phyloP scores from a whole-genome alignment of 176 grass and related monocot genomes.

The Raddia distichophylla region DNA sequence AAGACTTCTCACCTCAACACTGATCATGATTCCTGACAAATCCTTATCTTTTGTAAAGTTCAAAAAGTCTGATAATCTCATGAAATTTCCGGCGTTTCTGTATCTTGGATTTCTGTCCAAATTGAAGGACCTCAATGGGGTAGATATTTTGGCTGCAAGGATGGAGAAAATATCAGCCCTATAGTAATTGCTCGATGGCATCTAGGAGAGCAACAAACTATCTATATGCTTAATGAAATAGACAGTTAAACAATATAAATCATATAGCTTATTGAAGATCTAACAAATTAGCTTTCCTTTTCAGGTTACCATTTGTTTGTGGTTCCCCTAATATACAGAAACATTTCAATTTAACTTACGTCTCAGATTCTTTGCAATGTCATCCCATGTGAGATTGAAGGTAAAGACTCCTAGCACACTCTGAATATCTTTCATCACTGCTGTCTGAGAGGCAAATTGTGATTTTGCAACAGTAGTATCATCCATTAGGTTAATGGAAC shows the following conservation, averaged over 20 bases:
- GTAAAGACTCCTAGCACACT: conserved; percentile 68
- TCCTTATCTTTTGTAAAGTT: conserved; percentile 70
- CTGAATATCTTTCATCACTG: conserved; percentile 62
- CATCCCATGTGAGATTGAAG: conserved; percentile 93
- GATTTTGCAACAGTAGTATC: conserved; percentile 77
- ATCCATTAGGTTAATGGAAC: conserved; percentile 64
- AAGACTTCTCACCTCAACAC: conserved; percentile 70
- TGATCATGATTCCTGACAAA: conserved; percentile 82
- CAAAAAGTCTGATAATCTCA: conserved; percentile 87
- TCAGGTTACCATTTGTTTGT: not conserved
- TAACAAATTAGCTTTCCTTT: conserved; percentile 9
- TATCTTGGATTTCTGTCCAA: conserved; percentile 80
- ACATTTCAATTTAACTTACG: conserved; percentile 65
- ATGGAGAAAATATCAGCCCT: conserved; percentile 36
- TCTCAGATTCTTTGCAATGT: conserved; percentile 62
- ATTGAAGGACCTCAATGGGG: conserved; percentile 26
- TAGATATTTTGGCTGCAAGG: conserved; percentile 71
- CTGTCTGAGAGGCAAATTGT: conserved; percentile 43
- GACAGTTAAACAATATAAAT: not conserved
- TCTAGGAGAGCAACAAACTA: not conserved
- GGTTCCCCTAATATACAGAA: conserved; percentile 5
- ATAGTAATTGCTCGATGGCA: not conserved
- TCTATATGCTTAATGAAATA: conserved; percentile 27
- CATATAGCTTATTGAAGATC: conserved; percentile 4
- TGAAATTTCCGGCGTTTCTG: conserved; percentile 70